These are phyloP conservation scores for Rhododendron henanense DNA, from an alignment of 148 eudicot genomes.

Conservation along the genomic window DNA sequence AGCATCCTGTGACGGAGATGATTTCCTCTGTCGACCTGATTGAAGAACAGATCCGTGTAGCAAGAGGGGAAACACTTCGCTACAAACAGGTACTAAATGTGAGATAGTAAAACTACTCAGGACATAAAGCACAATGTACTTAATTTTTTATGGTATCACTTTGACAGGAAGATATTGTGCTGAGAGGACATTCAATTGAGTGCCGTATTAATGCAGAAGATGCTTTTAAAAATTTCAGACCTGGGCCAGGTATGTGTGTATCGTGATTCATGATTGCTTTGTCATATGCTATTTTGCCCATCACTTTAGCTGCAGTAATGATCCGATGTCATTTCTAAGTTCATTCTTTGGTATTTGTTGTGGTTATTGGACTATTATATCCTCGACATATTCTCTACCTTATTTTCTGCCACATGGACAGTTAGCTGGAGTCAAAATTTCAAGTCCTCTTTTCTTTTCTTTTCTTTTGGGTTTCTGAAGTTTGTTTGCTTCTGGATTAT, in stretches of 20 bases:
- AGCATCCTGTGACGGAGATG: slow-evolving; percentile 99
- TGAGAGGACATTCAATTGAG: slow-evolving; percentile 95
- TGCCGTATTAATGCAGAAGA: slow-evolving; percentile 99
- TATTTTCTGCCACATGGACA: background rate
- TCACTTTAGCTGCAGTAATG: background rate
- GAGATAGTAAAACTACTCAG: slow-evolving; percentile 3
- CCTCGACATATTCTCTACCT: background rate
- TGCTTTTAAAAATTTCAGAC: slow-evolving; percentile 95
- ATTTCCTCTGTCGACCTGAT: slow-evolving; percentile 94
- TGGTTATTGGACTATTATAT: background rate
- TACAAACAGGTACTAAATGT: slow-evolving; percentile 62
- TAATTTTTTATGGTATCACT: background rate
- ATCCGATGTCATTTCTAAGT: background rate
- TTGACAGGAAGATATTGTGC: slow-evolving; percentile 87
- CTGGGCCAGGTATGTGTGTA: slow-evolving; percentile 78
- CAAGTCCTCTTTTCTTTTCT: background rate
- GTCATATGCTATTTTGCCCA: background rate
- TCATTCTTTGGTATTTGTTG: background rate
- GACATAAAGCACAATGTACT: background rate
- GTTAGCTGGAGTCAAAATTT: background rate
- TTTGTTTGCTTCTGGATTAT: background rate
- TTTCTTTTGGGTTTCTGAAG: background rate
- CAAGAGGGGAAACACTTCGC: slow-evolving; percentile 88
- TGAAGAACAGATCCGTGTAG: slow-evolving; percentile 96
- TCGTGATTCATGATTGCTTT: slow-evolving; percentile 2